Base-by-base conservation (phyloP, 2,329 filamentous ascomycete species). In the Cryphonectria carpinicola region DNA sequence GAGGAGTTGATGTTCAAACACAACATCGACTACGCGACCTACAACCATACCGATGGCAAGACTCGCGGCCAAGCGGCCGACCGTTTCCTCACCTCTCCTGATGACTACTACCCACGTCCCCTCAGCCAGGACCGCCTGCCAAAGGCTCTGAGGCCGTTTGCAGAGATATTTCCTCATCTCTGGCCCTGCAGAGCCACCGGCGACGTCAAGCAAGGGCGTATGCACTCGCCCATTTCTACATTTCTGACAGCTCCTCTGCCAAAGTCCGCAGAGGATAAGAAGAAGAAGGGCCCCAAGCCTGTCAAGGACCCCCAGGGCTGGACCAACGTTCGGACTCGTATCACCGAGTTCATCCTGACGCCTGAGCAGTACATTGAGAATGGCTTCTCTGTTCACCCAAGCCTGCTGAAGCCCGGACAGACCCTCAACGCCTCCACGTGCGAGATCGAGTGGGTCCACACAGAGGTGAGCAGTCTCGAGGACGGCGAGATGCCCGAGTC, bases 101-200 rank as follows among this genome's bases (percentile, higher is more conserved):
- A 91, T 75, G 85, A 89, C 75, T 90, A 87, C 78, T 88, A 88
- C 76, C 90, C 88, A 1, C 84, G 84, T 25, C 76, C 81, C 25
- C 81, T 92, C 37, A 81, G 83, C 52, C 82, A 82, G 70, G 85
- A 87, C 2, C 80, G 81, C 35, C 79, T 91, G 32, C 84, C 89
- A 1, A 79, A 83, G 28, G 83, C 85, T 14, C 76, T 94, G 52
- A 84, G 89, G 77, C 89, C 90, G 1, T 88, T 98, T 71, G 90
- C 92, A 56, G 89, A 93, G 71, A 93, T 98, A 79, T 98, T 99
- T 74, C 85, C 90, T 11, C 92, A 96, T 76, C 83, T 98, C 54
- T 98, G 96, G 94, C 95, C 95, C 13, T 89, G 98, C 70, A 92
- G 90, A 78, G 92, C 94, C 0, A 93, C 94, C 3, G 96, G 95